Conservation (phyloP, 164 flowering plant genomes). For the Sextonia rubra region DNA sequence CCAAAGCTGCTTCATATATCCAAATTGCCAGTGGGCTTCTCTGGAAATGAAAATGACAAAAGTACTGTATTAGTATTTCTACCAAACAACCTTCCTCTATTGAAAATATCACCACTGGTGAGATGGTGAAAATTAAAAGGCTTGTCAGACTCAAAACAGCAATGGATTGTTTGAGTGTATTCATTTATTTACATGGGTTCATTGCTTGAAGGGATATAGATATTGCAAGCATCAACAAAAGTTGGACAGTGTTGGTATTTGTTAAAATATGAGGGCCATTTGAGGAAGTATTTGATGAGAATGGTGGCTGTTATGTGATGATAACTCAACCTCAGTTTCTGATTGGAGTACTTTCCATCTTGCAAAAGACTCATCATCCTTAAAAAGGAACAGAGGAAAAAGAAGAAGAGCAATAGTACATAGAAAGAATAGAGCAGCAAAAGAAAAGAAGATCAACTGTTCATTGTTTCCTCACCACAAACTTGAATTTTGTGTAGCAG, state of each 20-base stretch:
- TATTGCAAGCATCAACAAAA: no score
- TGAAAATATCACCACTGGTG: no score
- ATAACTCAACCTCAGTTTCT: background rate
- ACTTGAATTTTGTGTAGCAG: conserved; percentile 3
- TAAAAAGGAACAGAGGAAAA: background rate
- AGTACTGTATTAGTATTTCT: no score
- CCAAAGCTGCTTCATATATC: no score
- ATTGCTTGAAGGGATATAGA: no score
- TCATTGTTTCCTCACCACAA: conserved; percentile 9
- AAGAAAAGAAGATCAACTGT: conserved; percentile 7
- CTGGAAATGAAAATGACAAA: no score
- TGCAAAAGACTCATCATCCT: background rate
- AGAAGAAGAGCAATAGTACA: background rate
- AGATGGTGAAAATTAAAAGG: no score
- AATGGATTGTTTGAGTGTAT: no score
- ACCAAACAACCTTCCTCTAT: no score
- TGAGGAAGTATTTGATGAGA: background rate
- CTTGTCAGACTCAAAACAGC: no score
- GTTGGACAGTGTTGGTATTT: background rate
- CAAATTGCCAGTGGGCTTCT: no score
- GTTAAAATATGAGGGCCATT: background rate
- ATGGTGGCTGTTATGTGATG: background rate
- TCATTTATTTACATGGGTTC: no score
- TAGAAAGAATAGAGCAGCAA: conserved; percentile 5
- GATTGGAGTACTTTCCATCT: background rate